phyloP scores from a whole-genome alignment of 208 protist species.

The Phytomonas sp. region DNA sequence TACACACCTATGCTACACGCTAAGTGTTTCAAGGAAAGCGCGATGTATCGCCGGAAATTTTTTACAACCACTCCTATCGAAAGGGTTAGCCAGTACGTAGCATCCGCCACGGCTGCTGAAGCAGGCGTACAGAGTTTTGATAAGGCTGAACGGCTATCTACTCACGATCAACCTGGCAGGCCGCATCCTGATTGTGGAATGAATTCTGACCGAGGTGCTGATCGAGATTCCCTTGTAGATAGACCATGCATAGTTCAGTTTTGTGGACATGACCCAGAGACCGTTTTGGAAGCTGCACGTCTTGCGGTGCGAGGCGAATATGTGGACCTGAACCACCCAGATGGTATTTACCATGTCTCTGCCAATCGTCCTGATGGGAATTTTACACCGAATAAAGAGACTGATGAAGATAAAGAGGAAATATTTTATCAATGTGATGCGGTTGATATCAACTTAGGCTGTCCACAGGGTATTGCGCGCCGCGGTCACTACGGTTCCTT shows the following conservation, averaged over 20 bases:
- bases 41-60: slow-evolving; percentile 45
- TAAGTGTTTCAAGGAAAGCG: slow-evolving; percentile 40
- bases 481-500: slow-evolving; percentile 90
- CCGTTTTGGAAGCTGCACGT: slow-evolving; percentile 54
- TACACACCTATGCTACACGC: slow-evolving; percentile 91
- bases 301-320: slow-evolving; percentile 40
- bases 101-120: neutral
- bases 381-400: neutral
- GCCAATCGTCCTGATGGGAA: slow-evolving; percentile 12
- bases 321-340: neutral
- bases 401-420: slow-evolving; percentile 1
- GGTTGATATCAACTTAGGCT: slow-evolving; percentile 89
- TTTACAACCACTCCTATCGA: slow-evolving; percentile 36
- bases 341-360: neutral
- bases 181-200: neutral
- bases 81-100: slow-evolving; percentile 8
- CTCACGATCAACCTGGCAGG: neutral
- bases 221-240: slow-evolving; percentile 27
- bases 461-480: slow-evolving; percentile 88
- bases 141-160: neutral
- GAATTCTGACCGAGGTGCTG: neutral
- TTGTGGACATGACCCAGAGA: slow-evolving; percentile 70
- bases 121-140: neutral
- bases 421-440: slow-evolving; percentile 66
- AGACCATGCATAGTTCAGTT: slow-evolving; percentile 88